These are phyloP conservation scores for Agroathelia rolfsii DNA, from an alignment of 1,284 basidiomycete genomes.

Conservation along the genomic window DNA sequence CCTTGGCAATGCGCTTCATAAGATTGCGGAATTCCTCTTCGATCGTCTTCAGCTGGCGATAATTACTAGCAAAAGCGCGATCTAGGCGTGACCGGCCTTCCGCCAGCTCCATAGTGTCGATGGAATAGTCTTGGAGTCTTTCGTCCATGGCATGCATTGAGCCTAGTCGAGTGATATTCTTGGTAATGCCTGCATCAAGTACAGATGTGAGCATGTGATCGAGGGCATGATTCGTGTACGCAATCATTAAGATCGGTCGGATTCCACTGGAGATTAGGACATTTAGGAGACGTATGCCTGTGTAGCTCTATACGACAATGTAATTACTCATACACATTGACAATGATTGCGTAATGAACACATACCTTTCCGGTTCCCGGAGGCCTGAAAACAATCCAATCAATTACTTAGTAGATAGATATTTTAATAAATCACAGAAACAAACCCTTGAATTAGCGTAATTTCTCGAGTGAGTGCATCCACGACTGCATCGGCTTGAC, in stretches of 20 bases:
- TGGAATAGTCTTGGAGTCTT: slow-evolving; percentile 42
- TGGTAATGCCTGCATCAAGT: slow-evolving; percentile 51
- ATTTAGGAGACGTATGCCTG: slow-evolving; percentile 55
- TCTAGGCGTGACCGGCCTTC: slow-evolving; percentile 33
- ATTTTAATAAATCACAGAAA: slow-evolving; percentile 4
- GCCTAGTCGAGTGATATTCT: slow-evolving; percentile 54
- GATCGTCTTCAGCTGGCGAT: slow-evolving; percentile 31
- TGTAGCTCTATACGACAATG: slow-evolving; percentile 38
- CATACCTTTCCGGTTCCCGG: slow-evolving; percentile 68
- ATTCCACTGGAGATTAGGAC: slow-evolving; percentile 42
- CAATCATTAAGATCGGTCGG: slow-evolving; percentile 55
- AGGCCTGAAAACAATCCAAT: slow-evolving; percentile 31
- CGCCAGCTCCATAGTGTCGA: slow-evolving; percentile 43
- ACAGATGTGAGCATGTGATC: slow-evolving; percentile 59
- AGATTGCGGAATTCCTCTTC: slow-evolving; percentile 36
- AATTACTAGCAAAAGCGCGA: slow-evolving; percentile 21
- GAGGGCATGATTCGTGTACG: slow-evolving; percentile 68
- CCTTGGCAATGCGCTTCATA: slow-evolving; percentile 31
- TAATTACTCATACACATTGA: slow-evolving; percentile 2
- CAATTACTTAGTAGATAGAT: not conserved
- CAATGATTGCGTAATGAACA: not conserved
- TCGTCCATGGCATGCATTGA: slow-evolving; percentile 51
- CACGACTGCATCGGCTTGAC: slow-evolving; percentile 60
- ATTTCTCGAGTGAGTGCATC: slow-evolving; percentile 50
- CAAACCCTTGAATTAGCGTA: slow-evolving; percentile 61